phyloP scores from a whole-genome alignment of 2,329 filamentous ascomycete species.

The Drechslera avenae region DNA sequence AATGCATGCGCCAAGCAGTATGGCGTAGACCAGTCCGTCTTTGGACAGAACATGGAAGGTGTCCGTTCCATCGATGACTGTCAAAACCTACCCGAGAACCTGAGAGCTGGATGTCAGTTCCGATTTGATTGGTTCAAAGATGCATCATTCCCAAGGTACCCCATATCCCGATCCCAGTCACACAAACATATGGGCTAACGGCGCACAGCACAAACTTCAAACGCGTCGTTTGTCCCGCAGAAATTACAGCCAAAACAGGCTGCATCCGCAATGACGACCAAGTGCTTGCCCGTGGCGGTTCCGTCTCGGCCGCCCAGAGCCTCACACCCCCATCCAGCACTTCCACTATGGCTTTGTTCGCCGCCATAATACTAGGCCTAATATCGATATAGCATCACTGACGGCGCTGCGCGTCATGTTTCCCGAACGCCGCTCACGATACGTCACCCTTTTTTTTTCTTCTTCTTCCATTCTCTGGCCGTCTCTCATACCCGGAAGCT shows the following conservation, averaged over 20 bases:
- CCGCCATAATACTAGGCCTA: constrained; percentile 27
- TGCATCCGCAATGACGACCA: constrained; percentile 44
- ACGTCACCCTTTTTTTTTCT: constrained; percentile 27
- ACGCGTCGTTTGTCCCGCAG: constrained; percentile 43
- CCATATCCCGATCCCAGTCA: constrained; percentile 6
- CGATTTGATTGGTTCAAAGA: constrained; percentile 47
- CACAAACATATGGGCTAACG: constrained; percentile 23
- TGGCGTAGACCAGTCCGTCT: constrained; percentile 40
- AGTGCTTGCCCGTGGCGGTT: constrained; percentile 22
- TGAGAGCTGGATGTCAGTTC: constrained; percentile 39
- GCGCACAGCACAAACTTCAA: constrained; percentile 44
- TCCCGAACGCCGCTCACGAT: constrained; percentile 25
- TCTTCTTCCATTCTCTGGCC: constrained; percentile 21
- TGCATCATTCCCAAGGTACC: constrained; percentile 40
- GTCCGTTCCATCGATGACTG: constrained; percentile 40
- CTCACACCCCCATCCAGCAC: constrained; percentile 18
- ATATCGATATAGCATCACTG: constrained; percentile 34
- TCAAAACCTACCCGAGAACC: constrained; percentile 38
- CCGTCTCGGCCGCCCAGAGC: constrained; percentile 21
- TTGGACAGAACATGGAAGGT: constrained; percentile 37
- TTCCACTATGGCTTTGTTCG: constrained; percentile 16
- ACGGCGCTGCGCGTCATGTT: constrained; percentile 25
- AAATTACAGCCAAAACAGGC: constrained; percentile 42
- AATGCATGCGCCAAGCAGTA: constrained; percentile 44
- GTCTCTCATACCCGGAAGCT: constrained; percentile 8